phyloP scores from a whole-genome alignment of 257 asterid species.

The Jacaranda copaia region DNA sequence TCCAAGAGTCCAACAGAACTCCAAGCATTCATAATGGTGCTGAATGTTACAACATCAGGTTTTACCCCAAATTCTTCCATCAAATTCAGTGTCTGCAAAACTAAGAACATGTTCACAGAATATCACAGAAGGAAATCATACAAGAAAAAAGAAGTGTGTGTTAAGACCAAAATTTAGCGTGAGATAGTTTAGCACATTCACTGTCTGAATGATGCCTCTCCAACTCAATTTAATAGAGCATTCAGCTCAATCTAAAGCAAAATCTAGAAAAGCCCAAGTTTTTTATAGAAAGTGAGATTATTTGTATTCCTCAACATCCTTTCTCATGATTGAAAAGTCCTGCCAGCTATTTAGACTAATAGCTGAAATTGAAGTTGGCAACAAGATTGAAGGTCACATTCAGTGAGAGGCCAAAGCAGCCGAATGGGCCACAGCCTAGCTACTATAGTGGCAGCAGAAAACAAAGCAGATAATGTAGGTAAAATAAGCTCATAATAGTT shows the following conservation, averaged over 20 bases:
- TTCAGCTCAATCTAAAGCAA: neutral
- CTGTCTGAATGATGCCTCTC: neutral
- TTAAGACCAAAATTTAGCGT: neutral
- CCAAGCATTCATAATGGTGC: slow-evolving; percentile 97
- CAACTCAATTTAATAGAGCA: neutral
- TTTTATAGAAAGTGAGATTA: neutral
- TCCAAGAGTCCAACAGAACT: slow-evolving; percentile 85
- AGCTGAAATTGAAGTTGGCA: neutral
- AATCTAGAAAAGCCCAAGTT: neutral
- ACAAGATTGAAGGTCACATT: neutral
- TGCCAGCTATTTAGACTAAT: neutral
- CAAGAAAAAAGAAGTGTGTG: neutral
- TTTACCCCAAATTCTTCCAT: slow-evolving; percentile 88
- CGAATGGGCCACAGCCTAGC: neutral
- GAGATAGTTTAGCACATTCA: slow-evolving; percentile 9
- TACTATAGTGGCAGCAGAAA: neutral
- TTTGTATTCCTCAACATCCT: neutral
- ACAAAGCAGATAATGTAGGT: neutral
- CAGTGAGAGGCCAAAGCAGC: neutral
- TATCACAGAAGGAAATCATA: slow-evolving; percentile 9
- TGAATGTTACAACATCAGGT: slow-evolving; percentile 88
- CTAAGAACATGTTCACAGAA: slow-evolving; percentile 16
- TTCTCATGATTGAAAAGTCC: neutral
- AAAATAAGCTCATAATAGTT: neutral
- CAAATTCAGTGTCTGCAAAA: slow-evolving; percentile 62